phyloP scores from a whole-genome alignment of 164 flowering plant genomes.

The Chimonanthus salicifolius region DNA sequence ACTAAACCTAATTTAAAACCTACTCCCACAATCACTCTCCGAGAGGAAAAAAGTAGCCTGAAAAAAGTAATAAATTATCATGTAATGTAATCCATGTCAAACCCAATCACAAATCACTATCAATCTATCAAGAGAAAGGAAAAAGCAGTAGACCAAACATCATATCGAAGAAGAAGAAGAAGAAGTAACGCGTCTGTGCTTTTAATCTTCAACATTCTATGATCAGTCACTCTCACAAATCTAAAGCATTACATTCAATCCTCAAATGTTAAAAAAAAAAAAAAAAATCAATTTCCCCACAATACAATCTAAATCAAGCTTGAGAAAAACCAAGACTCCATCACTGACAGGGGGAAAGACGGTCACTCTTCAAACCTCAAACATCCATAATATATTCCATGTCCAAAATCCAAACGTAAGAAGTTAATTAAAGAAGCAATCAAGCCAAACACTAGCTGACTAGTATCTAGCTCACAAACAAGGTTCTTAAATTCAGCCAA shows the following conservation, averaged over 20 bases:
- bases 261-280: no score
- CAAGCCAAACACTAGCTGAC: background rate
- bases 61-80: no score
- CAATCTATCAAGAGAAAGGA: background rate
- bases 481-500: no score
- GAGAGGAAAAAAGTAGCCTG: no score
- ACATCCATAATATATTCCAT: background rate
- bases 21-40: no score
- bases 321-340: background rate
- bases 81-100: background rate
- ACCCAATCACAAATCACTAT: constrained; percentile 1
- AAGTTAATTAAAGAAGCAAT: background rate
- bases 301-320: background rate
- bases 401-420: background rate
- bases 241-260: background rate
- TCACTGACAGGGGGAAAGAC: background rate
- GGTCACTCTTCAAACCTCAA: constrained; percentile 7
- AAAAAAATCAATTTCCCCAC: background rate
- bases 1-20: no score
- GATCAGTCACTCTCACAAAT: background rate
- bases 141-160: background rate
- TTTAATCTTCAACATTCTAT: background rate
- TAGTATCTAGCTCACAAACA: constrained; percentile 2
- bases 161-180: background rate
- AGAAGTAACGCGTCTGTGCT: background rate